Conservation (phyloP, 495 filamentous ascomycete genomes). For the Penicillium cosmopolitanum region DNA sequence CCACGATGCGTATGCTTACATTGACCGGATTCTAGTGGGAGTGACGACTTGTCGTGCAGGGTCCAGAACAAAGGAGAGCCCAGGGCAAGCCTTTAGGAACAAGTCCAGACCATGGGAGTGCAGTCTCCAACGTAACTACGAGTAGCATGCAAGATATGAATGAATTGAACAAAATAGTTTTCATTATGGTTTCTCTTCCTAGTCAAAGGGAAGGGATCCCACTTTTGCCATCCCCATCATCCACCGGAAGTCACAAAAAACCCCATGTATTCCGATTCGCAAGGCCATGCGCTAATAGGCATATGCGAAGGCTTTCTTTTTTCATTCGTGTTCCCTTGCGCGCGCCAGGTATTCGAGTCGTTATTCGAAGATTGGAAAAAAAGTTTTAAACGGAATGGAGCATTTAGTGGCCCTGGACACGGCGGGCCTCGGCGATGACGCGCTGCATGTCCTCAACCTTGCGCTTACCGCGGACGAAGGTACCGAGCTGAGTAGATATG, state of each 20-base stretch:
- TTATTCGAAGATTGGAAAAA: constrained; percentile 37
- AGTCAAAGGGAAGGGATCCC: constrained; percentile 30
- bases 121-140: neutral
- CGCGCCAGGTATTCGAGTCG: constrained; percentile 37
- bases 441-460: constrained; percentile 98
- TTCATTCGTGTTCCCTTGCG: constrained; percentile 27
- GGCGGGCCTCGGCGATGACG: constrained; percentile 94
- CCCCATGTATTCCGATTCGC: constrained; percentile 29
- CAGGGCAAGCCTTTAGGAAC: neutral
- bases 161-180: constrained; percentile 34
- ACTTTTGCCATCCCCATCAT: constrained; percentile 39
- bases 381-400: constrained; percentile 35
- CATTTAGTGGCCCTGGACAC: constrained; percentile 73
- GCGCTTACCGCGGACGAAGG: constrained; percentile 94
- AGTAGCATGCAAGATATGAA: constrained; percentile 11
- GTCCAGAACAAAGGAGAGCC: neutral
- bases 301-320: constrained; percentile 21
- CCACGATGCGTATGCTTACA: neutral
- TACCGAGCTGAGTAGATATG: constrained; percentile 70
- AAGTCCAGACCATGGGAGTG: too few relatives aligned
- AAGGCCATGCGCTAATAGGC: constrained; percentile 31
- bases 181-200: constrained; percentile 40
- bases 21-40: neutral
- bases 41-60: neutral
- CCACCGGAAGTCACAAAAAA: constrained; percentile 35